Conservation (phyloP, 768 basidiomycete species). For the Termitomyces sp. region DNA sequence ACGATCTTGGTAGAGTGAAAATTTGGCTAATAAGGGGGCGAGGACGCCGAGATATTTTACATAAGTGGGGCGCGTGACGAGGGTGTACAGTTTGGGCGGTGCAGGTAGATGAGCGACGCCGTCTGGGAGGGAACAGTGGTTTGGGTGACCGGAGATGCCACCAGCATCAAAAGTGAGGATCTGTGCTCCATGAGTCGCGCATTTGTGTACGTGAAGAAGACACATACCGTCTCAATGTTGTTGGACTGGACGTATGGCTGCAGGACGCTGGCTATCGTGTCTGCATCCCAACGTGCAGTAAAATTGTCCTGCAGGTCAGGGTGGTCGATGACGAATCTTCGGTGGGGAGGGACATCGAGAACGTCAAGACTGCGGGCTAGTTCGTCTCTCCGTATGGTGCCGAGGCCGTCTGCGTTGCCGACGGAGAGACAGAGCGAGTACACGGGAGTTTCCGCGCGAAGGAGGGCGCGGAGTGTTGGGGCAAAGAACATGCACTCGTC, state of each 20-base stretch:
- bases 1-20: conserved; percentile 25
- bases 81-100: conserved; percentile 45
- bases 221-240: conserved; percentile 57
- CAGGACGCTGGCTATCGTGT: conserved; percentile 53
- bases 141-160: conserved; percentile 84
- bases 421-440: conserved; percentile 70
- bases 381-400: conserved; percentile 53
- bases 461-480: conserved; percentile 67
- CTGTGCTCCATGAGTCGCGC: conserved; percentile 29
- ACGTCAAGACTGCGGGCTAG: conserved; percentile 57
- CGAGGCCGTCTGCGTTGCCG: conserved; percentile 79
- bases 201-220: conserved; percentile 1
- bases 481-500: conserved; percentile 95
- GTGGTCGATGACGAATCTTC: conserved; percentile 60
- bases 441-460: conserved; percentile 5
- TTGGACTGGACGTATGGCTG: conserved; percentile 51
- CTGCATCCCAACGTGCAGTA: conserved; percentile 56
- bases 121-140: conserved; percentile 67
- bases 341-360: conserved; percentile 53
- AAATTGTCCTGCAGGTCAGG: conserved; percentile 74
- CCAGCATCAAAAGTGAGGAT: conserved; percentile 78
- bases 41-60: conserved; percentile 60
- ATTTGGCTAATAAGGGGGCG: conserved; percentile 45
- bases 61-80: conserved; percentile 50
- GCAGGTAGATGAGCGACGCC: conserved; percentile 45